Conservation (phyloP, 2,329 filamentous ascomycete species). For the Fusarium heterosporum region DNA sequence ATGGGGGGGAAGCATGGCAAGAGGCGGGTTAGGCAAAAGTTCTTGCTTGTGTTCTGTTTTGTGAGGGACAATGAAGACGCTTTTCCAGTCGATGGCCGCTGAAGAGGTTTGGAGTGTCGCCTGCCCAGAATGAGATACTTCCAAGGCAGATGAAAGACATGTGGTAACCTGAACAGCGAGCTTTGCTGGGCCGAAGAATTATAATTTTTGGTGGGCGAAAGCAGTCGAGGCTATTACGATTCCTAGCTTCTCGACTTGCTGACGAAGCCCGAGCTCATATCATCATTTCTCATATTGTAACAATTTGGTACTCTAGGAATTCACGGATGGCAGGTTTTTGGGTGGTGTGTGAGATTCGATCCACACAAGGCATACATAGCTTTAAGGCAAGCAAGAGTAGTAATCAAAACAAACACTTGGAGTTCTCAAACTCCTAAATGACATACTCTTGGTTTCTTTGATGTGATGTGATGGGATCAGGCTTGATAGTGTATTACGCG, state of each 20-base stretch:
- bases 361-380: slow-evolving; percentile 24
- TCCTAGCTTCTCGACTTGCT: slow-evolving; percentile 31
- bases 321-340: slow-evolving; percentile 21
- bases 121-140: slow-evolving; percentile 44
- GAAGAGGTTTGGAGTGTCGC: slow-evolving; percentile 34
- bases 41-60: slow-evolving; percentile 29
- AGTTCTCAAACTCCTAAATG: slow-evolving; percentile 22
- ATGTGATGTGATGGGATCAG: slow-evolving; percentile 8
- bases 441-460: slow-evolving; percentile 12
- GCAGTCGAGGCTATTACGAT: slow-evolving; percentile 36
- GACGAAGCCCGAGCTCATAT: slow-evolving; percentile 33
- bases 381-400: slow-evolving; percentile 24
- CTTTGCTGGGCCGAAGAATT: slow-evolving; percentile 37
- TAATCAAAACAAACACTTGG: slow-evolving; percentile 34
- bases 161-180: slow-evolving; percentile 25
- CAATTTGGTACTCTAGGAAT: slow-evolving; percentile 38
- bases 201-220: slow-evolving; percentile 33
- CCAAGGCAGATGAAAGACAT: slow-evolving; percentile 34
- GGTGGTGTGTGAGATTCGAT: slow-evolving; percentile 25
- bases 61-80: slow-evolving; percentile 32
- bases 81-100: slow-evolving; percentile 39
- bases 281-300: slow-evolving; percentile 39
- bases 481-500: slow-evolving; percentile 17
- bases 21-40: slow-evolving; percentile 40
- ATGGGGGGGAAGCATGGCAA: slow-evolving; percentile 11